A percentile compares a stretch with the other conserved stretches of the same genome.
Evolutionary conservation across 352 stramenopile genomes (phyloP).

Genomic region (Stramenopiles sp.): DNA sequence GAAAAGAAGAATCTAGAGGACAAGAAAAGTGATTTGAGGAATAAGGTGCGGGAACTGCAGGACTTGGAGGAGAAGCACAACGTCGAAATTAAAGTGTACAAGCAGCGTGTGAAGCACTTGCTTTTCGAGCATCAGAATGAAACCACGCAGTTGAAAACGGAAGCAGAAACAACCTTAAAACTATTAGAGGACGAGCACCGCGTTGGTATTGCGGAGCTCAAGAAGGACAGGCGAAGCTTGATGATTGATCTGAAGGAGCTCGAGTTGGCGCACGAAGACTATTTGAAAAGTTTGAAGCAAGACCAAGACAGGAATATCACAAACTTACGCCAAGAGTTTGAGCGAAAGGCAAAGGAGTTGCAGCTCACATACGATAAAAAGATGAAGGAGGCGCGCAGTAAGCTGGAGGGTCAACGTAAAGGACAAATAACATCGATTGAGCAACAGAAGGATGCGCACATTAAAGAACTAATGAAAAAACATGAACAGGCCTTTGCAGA

Average conservation of each 20-base stretch:
- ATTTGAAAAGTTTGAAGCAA: constrained; percentile 68
- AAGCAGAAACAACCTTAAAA: constrained; percentile 63
- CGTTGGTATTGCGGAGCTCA: constrained; percentile 54
- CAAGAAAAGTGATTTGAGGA: constrained; percentile 62
- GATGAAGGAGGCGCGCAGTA: constrained; percentile 45
- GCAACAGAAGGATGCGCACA: constrained; percentile 70
- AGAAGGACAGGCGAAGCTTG: constrained; percentile 56
- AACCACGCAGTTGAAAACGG: constrained; percentile 64
- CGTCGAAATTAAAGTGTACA: constrained; percentile 87
- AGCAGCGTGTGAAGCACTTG: constrained; percentile 83
- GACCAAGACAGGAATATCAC: constrained; percentile 75
- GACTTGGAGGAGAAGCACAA: constrained; percentile 82
- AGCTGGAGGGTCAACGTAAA: constrained; percentile 52
- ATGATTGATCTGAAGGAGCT: constrained; percentile 73
- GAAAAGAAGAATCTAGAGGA: constrained; percentile 87
- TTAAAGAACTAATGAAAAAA: constrained; percentile 65
- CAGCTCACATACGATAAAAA: constrained; percentile 38
- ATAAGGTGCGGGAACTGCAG: constrained; percentile 79
- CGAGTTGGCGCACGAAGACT: constrained; percentile 67
- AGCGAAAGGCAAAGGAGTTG: constrained; percentile 61
- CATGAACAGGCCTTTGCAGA: constrained; percentile 79
- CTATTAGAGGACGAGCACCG: constrained; percentile 67
- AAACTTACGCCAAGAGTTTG: constrained; percentile 64
- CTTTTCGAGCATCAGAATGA: constrained; percentile 82
- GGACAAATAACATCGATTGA: constrained; percentile 63